phyloP scores from a whole-genome alignment of 139 green algal species.

The Medakamo hakoo region DNA sequence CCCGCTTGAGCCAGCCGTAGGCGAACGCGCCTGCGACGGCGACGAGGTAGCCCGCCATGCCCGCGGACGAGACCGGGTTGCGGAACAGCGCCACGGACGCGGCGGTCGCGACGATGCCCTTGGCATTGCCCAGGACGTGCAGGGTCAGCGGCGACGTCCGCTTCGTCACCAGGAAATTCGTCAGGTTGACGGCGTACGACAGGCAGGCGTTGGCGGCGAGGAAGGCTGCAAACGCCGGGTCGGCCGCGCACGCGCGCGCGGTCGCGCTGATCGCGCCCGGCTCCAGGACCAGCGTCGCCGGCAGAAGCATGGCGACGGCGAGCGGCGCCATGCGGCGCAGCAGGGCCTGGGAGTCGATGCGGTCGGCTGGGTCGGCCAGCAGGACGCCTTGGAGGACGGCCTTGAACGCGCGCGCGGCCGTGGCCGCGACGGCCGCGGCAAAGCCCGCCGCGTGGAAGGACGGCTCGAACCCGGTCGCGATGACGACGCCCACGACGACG shows the following conservation, averaged over 20 bases:
- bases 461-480: slow-evolving; percentile 74
- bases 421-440: slow-evolving; percentile 50
- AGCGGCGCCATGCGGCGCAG: slow-evolving; percentile 84
- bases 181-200: slow-evolving; percentile 92
- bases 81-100: slow-evolving; percentile 71
- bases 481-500: slow-evolving; percentile 72
- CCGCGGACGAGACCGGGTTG: slow-evolving; percentile 48
- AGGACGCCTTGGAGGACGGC: slow-evolving; percentile 62
- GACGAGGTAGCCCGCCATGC: slow-evolving; percentile 61
- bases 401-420: slow-evolving; percentile 53
- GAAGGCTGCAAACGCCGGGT: slow-evolving; percentile 20
- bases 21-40: slow-evolving; percentile 58
- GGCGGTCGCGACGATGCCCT: slow-evolving; percentile 77
- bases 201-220: slow-evolving; percentile 62
- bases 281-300: slow-evolving; percentile 54
- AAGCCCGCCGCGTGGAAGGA: slow-evolving; percentile 77
- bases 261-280: slow-evolving; percentile 13
- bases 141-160: slow-evolving; percentile 85
- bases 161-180: slow-evolving; percentile 96
- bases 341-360: slow-evolving; percentile 77
- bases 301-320: slow-evolving; percentile 49
- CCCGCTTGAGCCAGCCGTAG: no score
- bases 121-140: slow-evolving; percentile 90
- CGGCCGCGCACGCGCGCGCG: no score
- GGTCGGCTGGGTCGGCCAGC: slow-evolving; percentile 53